Evolutionary conservation across 805 yeast genomes (phyloP).

Genomic region (Candida ponderosae): DNA sequence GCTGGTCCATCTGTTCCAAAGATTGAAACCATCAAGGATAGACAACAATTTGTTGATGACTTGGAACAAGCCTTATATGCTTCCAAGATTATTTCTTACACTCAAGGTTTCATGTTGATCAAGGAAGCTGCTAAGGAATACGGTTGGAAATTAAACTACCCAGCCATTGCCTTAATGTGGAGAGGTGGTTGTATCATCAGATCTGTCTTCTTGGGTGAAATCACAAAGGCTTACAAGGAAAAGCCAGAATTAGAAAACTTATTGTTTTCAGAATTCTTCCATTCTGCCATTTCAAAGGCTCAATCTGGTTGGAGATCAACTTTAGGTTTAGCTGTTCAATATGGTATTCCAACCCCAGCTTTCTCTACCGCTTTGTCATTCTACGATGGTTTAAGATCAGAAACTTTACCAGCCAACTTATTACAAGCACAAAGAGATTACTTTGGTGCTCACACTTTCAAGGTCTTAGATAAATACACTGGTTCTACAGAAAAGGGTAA

Average conservation of each 20-base stretch:
- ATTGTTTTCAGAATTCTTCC: slow-evolving; percentile 92
- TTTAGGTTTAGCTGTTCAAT: slow-evolving; percentile 64
- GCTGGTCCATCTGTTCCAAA: slow-evolving; percentile 69
- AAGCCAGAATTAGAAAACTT: slow-evolving; percentile 91
- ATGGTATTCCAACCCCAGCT: slow-evolving; percentile 97
- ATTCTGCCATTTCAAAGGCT: slow-evolving; percentile 85
- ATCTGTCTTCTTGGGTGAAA: slow-evolving; percentile 96
- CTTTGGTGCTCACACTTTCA: slow-evolving; percentile 99
- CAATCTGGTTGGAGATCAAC: slow-evolving; percentile 94
- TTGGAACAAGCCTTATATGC: slow-evolving; percentile 98
- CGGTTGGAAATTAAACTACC: slow-evolving; percentile 96
- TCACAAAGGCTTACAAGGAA: slow-evolving; percentile 92
- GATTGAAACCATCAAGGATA: slow-evolving; percentile 58
- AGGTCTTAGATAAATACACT: slow-evolving; percentile 71
- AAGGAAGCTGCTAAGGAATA: slow-evolving; percentile 97
- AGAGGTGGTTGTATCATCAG: slow-evolving; percentile 99
- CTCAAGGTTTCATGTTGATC: slow-evolving; percentile 99
- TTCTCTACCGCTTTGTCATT: slow-evolving; percentile 93
- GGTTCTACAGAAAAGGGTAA: neutral
- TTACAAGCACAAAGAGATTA: slow-evolving; percentile 99
- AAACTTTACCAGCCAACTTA: slow-evolving; percentile 91
- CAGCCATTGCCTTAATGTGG: slow-evolving; percentile 99
- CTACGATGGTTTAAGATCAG: slow-evolving; percentile 99
- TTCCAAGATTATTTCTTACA: slow-evolving; percentile 95
- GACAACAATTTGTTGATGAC: slow-evolving; percentile 78